phyloP scores from a whole-genome alignment of 202 grass and related monocot genomes.

The Schoenoplectus triqueter region DNA sequence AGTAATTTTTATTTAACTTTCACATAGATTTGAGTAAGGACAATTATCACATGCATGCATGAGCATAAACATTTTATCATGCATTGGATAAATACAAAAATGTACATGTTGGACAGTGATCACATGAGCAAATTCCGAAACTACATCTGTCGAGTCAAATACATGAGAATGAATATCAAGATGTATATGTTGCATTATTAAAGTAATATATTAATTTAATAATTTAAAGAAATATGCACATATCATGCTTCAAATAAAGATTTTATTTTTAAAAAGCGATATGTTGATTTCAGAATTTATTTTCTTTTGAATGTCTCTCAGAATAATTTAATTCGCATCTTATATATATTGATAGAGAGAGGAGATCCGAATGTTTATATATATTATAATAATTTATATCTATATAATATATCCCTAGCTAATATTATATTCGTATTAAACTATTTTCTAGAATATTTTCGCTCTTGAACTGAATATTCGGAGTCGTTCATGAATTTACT shows the following conservation, averaged over 20 bases:
- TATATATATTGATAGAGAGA: neutral
- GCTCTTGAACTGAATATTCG: neutral
- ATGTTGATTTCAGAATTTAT: neutral
- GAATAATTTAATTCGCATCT: neutral
- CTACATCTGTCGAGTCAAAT: neutral
- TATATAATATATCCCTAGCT: too few relatives aligned
- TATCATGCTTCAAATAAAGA: too few relatives aligned
- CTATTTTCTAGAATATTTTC: neutral
- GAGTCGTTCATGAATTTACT: neutral
- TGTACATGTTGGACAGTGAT: too few relatives aligned
- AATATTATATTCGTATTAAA: too few relatives aligned
- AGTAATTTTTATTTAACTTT: neutral
- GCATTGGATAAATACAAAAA: too few relatives aligned
- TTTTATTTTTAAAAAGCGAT: neutral
- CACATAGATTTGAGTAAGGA: neutral
- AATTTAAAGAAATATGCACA: too few relatives aligned
- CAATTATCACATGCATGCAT: neutral
- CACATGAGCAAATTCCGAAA: neutral
- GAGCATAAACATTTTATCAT: neutral
- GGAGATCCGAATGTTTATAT: too few relatives aligned
- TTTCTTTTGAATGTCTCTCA: neutral
- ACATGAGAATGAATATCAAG: neutral
- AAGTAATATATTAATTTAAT: too few relatives aligned
- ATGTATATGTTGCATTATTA: neutral
- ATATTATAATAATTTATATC: too few relatives aligned